Conservation (phyloP, 352 stramenopile species). For the Phytophthora rubi region DNA sequence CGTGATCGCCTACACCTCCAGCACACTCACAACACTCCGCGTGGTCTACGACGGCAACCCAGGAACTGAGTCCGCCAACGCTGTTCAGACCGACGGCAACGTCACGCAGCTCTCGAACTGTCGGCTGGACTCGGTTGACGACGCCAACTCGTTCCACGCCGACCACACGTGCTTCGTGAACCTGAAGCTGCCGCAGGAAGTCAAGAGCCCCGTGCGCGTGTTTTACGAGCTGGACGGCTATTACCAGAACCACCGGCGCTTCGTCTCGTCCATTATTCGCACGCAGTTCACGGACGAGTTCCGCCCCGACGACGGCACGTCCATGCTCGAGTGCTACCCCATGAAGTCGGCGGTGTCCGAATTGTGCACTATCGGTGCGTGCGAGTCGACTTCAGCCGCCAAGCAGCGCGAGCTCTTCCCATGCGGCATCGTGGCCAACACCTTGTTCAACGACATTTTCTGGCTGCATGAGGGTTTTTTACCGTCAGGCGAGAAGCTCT, state of each 20-base stretch:
- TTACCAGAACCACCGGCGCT: constrained; percentile 79
- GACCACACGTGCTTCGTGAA: constrained; percentile 76
- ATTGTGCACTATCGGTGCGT: constrained; percentile 48
- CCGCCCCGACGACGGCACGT: constrained; percentile 33
- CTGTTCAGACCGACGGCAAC: constrained; percentile 40
- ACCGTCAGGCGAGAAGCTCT: constrained; percentile 51
- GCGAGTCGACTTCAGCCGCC: constrained; percentile 27
- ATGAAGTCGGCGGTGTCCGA: constrained; percentile 47
- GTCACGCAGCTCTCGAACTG: constrained; percentile 61
- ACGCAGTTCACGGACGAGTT: constrained; percentile 74
- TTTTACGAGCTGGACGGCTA: constrained; percentile 75
- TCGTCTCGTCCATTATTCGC: constrained; percentile 71
- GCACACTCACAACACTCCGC: constrained; percentile 57
- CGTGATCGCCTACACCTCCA: constrained; percentile 55
- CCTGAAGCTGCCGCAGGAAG: constrained; percentile 56
- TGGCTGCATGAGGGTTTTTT: constrained; percentile 71
- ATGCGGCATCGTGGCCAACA: constrained; percentile 80
- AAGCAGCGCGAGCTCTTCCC: constrained; percentile 61
- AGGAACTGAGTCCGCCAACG: constrained; percentile 3
- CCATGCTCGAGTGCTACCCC: constrained; percentile 56
- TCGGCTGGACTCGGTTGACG: constrained; percentile 37
- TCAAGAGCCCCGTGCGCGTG: constrained; percentile 46
- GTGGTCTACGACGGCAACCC: constrained; percentile 67
- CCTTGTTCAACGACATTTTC: constrained; percentile 89
- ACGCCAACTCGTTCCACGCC: constrained; percentile 75